Percentiles rank a stretch among this genome's conserved stretches.
phyloP scores from a whole-genome alignment of 208 protist species.

The Strigomonas culicis region DNA sequence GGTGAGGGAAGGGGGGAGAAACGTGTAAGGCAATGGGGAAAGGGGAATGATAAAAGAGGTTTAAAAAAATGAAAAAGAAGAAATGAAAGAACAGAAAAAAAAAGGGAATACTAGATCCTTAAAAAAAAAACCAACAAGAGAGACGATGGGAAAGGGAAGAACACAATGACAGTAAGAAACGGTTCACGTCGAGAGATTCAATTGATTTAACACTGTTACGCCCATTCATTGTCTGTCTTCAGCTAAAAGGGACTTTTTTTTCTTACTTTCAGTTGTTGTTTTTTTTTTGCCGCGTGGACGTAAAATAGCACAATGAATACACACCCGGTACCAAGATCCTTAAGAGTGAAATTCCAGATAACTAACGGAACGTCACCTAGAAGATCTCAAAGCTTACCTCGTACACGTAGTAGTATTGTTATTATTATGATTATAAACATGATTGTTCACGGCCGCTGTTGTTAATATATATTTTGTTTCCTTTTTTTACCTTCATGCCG shows the following conservation, averaged over 20 bases:
- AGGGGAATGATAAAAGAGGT: conserved; percentile 1
- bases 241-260: background rate
- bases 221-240: background rate
- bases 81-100: conserved; percentile 3
- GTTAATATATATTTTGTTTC: too few species aligned
- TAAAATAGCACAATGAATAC: background rate
- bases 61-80: conserved; percentile 8
- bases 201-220: too few species aligned
- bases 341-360: too few species aligned
- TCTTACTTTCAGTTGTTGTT: background rate
- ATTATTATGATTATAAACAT: too few species aligned
- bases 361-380: too few species aligned
- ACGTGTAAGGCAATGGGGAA: background rate
- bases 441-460: too few species aligned
- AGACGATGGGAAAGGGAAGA: conserved; percentile 7
- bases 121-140: background rate
- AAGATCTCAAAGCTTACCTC: too few species aligned
- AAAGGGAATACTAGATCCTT: conserved; percentile 3
- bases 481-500: too few species aligned
- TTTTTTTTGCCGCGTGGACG: background rate
- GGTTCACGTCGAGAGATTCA: background rate
- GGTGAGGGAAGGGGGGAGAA: conserved; percentile 5
- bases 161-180: background rate
- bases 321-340: background rate
- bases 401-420: too few species aligned